Evolutionary conservation across 352 stramenopile species (phyloP).

Genomic region (Phytophthora megakarya): DNA sequence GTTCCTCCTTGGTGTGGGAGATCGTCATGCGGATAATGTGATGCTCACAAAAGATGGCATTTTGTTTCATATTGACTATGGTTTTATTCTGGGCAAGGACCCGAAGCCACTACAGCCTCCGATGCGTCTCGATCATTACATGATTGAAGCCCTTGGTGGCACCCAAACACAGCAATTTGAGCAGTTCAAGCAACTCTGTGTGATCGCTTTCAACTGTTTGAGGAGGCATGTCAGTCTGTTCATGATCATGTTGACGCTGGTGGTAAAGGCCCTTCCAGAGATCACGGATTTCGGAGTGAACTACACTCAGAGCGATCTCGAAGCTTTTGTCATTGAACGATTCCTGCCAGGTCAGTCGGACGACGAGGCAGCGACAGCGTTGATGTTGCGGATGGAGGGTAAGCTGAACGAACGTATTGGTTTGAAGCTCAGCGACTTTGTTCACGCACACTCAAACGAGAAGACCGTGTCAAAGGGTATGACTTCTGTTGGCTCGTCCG

Average conservation of each 20-base stretch:
- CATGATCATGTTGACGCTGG: constrained; percentile 86
- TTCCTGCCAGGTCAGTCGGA: constrained; percentile 84
- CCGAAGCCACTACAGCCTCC: constrained; percentile 97
- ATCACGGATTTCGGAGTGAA: constrained; percentile 87
- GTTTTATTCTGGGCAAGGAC: constrained; percentile 98
- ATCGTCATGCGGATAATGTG: constrained; percentile 99
- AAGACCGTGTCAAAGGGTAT: constrained; percentile 87
- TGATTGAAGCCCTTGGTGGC: constrained; percentile 86
- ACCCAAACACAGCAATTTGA: constrained; percentile 80
- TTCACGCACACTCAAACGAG: constrained; percentile 84
- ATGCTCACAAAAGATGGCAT: constrained; percentile 97
- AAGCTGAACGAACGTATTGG: constrained; percentile 89
- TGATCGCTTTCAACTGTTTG: constrained; percentile 88
- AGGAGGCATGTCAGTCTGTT: constrained; percentile 85
- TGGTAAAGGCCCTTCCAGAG: constrained; percentile 82
- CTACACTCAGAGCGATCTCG: constrained; percentile 85
- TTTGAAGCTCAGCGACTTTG: constrained; percentile 86
- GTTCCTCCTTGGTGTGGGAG: constrained; percentile 98
- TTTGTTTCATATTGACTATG: constrained; percentile 99
- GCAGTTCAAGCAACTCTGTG: constrained; percentile 87
- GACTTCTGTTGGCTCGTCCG: constrained; percentile 74
- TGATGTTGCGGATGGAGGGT: constrained; percentile 86
- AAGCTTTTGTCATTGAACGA: constrained; percentile 83
- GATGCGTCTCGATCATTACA: constrained; percentile 96
- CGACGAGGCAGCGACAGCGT: constrained; percentile 76